phyloP scores from a whole-genome alignment of 306 rosid genomes.

The Carpinus fangiana region DNA sequence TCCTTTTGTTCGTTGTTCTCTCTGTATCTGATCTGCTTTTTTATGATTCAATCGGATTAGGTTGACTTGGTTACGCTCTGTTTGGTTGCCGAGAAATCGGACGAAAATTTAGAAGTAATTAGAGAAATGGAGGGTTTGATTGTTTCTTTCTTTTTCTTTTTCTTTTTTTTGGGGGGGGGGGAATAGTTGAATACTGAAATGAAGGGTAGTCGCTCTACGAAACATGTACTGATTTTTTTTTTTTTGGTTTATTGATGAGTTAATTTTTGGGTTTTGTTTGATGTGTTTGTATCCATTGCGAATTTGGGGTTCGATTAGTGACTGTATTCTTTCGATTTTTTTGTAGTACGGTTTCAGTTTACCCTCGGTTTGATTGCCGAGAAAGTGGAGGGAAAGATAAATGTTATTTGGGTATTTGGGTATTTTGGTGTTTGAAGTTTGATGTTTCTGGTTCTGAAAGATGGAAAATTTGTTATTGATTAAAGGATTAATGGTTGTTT shows the following conservation, averaged over 20 bases:
- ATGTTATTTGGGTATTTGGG: no score
- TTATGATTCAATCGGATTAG: not conserved
- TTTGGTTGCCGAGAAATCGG: not conserved
- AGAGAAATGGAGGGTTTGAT: not conserved
- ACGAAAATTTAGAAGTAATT: not conserved
- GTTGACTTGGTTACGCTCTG: not conserved
- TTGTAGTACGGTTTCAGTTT: no score
- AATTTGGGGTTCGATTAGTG: not conserved
- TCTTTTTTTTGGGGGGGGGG: no score
- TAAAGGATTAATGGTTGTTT: not conserved
- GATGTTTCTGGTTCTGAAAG: no score
- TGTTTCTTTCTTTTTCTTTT: not conserved
- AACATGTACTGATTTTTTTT: not conserved
- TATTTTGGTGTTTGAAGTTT: no score
- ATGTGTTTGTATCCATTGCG: not conserved
- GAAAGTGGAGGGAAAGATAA: no score
- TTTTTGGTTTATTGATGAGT: not conserved
- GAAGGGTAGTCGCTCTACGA: no score
- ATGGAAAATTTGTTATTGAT: no score
- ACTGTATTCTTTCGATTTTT: not conserved
- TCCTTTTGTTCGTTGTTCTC: not conserved
- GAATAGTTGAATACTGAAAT: no score
- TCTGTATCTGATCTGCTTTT: not conserved
- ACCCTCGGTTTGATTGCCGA: no score
- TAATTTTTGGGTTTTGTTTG: not conserved